phyloP scores from a whole-genome alignment of 805 yeast species.

The Ogataea saltuana region DNA sequence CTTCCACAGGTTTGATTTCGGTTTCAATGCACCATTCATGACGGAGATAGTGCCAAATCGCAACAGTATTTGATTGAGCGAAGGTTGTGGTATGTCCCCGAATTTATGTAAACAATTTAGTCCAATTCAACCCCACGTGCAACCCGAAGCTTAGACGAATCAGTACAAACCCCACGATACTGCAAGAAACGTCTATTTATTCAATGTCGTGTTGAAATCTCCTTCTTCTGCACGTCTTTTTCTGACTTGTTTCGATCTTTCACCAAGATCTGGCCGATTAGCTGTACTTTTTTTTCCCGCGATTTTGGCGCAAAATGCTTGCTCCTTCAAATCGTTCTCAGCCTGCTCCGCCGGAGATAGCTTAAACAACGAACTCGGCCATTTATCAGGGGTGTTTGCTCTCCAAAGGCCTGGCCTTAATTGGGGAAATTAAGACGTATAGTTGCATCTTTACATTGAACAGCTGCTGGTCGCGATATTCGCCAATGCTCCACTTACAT shows the following conservation, averaged over 20 bases:
- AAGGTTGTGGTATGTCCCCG: too few species aligned
- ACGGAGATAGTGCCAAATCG: conserved; percentile 5
- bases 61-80: background rate
- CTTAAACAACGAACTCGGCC: too few species aligned
- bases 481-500: too few species aligned
- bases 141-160: background rate
- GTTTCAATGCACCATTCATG: conserved; percentile 11
- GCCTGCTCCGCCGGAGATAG: too few species aligned
- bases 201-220: background rate
- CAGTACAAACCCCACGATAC: background rate
- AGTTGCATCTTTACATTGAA: too few species aligned
- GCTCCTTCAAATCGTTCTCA: too few species aligned
- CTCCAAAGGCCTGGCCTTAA: too few species aligned
- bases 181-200: background rate
- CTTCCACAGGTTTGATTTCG: conserved; percentile 25
- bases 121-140: background rate
- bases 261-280: background rate
- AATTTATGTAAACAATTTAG: too few species aligned
- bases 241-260: background rate
- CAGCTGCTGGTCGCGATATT: too few species aligned
- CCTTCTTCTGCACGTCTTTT: background rate
- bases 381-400: too few species aligned
- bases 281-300: conserved; percentile 6
- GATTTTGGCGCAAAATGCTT: background rate
- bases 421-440: too few species aligned